Conservation (phyloP, 495 filamentous ascomycete genomes). For the Oleoguttula mirabilis region DNA sequence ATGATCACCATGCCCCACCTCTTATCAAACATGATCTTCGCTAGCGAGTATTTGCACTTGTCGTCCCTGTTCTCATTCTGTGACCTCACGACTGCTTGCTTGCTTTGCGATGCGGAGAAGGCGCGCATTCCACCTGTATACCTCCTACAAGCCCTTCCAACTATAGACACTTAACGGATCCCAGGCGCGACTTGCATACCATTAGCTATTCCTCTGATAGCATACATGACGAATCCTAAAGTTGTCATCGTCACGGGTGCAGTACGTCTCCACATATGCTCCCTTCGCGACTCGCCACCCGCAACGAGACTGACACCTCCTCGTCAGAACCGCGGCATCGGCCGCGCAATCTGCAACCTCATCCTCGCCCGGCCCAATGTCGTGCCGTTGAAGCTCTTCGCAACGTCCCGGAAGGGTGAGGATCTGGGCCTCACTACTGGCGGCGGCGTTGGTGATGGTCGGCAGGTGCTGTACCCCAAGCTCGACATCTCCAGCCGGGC, state of each 20-base stretch:
- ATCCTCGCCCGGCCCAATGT: constrained; percentile 1
- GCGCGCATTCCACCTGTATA: too few relatives aligned
- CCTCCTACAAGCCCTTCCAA: too few relatives aligned
- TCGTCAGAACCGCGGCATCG: constrained; percentile 21
- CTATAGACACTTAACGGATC: too few relatives aligned
- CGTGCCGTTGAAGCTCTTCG: constrained; percentile 10
- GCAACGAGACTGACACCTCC: not conserved
- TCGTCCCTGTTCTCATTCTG: too few relatives aligned
- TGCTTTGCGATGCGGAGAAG: too few relatives aligned
- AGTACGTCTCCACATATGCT: not conserved
- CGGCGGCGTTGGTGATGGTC: not conserved
- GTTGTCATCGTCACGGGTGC: constrained; percentile 2
- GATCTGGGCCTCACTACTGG: constrained; percentile 2
- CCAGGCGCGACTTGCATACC: too few relatives aligned
- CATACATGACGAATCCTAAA: not conserved
- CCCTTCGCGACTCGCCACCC: not conserved
- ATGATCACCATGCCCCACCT: too few relatives aligned
- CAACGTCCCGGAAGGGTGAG: constrained; percentile 9
- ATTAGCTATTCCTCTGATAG: too few relatives aligned
- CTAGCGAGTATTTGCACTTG: too few relatives aligned
- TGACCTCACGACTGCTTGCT: too few relatives aligned
- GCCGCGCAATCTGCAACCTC: constrained; percentile 16
- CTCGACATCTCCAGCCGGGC: constrained; percentile 13
- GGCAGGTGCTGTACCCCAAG: constrained; percentile 13
- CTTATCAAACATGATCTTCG: too few relatives aligned